Conservation (phyloP, 208 protist genomes). For the Wallacemonas collosoma region DNA sequence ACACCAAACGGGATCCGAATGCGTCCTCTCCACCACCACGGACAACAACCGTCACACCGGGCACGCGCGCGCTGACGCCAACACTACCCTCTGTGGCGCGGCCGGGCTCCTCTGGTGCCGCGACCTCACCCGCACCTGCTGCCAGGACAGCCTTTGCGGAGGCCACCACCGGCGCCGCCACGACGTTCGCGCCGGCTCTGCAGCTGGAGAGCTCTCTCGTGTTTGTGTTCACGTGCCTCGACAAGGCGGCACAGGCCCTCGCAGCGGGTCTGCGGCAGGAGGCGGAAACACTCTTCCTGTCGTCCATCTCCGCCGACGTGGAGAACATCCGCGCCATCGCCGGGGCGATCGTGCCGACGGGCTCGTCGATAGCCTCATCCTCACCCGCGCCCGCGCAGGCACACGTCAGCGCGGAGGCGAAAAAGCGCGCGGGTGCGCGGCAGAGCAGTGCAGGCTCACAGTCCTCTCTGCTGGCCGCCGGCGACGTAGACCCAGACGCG, state of each 20-base stretch:
- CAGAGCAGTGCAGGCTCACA: neutral
- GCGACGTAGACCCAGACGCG: neutral
- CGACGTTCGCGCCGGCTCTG: neutral
- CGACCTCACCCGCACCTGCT: neutral
- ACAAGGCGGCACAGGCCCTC: slow-evolving; percentile 33
- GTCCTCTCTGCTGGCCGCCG: neutral
- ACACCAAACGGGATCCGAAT: neutral
- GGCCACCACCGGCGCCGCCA: neutral
- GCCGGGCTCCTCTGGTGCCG: neutral
- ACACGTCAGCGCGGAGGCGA: neutral
- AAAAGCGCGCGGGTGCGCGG: neutral
- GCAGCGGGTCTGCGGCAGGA: slow-evolving; percentile 33
- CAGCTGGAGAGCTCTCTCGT: slow-evolving; percentile 8
- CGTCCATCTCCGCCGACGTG: slow-evolving; percentile 11
- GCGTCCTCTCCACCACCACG: no score
- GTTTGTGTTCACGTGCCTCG: slow-evolving; percentile 36
- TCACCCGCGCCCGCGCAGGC: neutral
- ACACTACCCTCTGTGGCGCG: neutral
- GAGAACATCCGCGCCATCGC: slow-evolving; percentile 12
- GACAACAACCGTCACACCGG: neutral
- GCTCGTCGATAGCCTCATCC: neutral
- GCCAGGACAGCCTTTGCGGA: neutral
- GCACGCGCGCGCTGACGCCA: neutral
- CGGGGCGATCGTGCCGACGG: neutral
- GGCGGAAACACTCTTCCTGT: slow-evolving; percentile 32